These are phyloP conservation scores for Trichoderma brevicompactum DNA, from an alignment of 2,329 filamentous ascomycete genomes.

Conservation along the genomic window DNA sequence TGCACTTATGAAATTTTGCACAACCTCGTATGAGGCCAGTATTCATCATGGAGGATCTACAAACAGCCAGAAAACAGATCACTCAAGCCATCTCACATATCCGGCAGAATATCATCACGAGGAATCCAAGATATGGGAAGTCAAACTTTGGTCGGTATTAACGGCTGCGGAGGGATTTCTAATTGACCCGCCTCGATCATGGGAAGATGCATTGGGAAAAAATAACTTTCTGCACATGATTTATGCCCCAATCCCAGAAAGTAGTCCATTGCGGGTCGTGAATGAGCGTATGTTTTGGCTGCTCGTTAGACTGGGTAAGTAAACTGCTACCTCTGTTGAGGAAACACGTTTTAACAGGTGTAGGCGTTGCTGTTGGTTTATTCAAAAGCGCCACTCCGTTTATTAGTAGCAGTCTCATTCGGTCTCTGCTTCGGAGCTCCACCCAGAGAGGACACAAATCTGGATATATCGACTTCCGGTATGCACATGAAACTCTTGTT, in stretches of 20 bases:
- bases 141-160: background rate
- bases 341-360: background rate
- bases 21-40: background rate
- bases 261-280: background rate
- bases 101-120: background rate
- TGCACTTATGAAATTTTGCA: conserved; percentile 5
- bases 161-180: background rate
- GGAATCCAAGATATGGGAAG: conserved; percentile 1
- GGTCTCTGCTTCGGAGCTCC: background rate
- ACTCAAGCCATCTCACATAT: background rate
- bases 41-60: no score
- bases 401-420: background rate
- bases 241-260: background rate
- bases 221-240: background rate
- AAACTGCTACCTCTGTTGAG: background rate
- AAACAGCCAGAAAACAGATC: background rate
- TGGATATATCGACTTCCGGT: background rate
- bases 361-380: background rate
- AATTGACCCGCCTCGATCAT: background rate
- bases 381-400: background rate
- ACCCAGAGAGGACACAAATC: background rate
- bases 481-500: background rate
- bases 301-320: conserved; percentile 9
- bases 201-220: background rate
- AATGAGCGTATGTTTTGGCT: background rate